Evolutionary conservation across 176 grass and related monocot species (phyloP).

Genomic region (Bothriochloa decipiens): DNA sequence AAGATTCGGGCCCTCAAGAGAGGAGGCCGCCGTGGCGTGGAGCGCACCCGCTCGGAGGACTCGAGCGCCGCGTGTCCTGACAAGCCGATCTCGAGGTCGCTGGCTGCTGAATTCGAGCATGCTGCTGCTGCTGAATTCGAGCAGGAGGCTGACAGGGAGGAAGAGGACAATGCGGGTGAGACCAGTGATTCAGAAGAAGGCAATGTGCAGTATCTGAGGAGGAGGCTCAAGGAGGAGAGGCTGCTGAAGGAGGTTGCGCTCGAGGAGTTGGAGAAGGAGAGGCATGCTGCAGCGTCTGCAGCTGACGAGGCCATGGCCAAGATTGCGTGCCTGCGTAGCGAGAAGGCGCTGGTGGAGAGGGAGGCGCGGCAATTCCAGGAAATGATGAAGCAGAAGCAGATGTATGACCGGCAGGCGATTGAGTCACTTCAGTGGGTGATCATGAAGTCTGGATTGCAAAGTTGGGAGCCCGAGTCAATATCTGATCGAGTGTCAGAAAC

Average conservation of each 20-base stretch:
- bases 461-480: slow-evolving; percentile 25
- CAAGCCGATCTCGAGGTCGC: slow-evolving; percentile 35
- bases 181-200: slow-evolving; percentile 39
- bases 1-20: slow-evolving; percentile 45
- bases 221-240: slow-evolving; percentile 34
- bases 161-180: slow-evolving; percentile 34
- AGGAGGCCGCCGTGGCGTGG: slow-evolving; percentile 12
- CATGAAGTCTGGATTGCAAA: slow-evolving; percentile 34
- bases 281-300: slow-evolving; percentile 59
- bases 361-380: slow-evolving; percentile 63
- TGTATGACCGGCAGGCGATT: slow-evolving; percentile 69
- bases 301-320: slow-evolving; percentile 84
- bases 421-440: slow-evolving; percentile 67
- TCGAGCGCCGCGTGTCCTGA: background rate
- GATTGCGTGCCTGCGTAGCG: slow-evolving; percentile 64
- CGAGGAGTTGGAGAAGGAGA: slow-evolving; percentile 70
- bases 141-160: slow-evolving; percentile 30
- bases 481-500: slow-evolving; percentile 40
- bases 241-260: slow-evolving; percentile 15
- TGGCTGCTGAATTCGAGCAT: slow-evolving; percentile 42
- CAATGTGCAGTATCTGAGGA: slow-evolving; percentile 40
- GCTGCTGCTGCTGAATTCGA: slow-evolving; percentile 45
- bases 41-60: background rate
- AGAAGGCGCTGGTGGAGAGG: slow-evolving; percentile 73
- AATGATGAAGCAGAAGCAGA: slow-evolving; percentile 64